phyloP scores from a whole-genome alignment of 768 basidiomycete species.

The Nidularia sp. region DNA sequence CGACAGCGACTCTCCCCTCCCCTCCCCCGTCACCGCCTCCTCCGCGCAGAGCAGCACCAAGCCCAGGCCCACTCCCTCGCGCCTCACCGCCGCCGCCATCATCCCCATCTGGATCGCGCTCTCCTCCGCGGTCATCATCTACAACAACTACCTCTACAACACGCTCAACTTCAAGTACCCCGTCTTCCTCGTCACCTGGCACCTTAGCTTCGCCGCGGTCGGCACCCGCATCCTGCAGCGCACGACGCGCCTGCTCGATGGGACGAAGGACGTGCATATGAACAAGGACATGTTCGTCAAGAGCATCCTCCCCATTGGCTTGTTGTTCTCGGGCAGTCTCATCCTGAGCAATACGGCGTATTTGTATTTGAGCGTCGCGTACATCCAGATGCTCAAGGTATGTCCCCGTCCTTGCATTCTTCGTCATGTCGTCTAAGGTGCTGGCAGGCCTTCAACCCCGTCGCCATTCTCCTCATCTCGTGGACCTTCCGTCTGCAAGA shows the following conservation, averaged over 20 bases:
- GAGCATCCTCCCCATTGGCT: conserved; percentile 89
- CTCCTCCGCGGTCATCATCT: conserved; percentile 87
- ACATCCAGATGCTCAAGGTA: conserved; percentile 97
- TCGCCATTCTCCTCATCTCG: conserved; percentile 90
- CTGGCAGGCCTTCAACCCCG: conserved; percentile 82
- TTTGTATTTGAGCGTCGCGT: conserved; percentile 85
- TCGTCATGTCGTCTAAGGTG: background rate
- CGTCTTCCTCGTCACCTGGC: conserved; percentile 91
- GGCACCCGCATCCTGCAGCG: conserved; percentile 85
- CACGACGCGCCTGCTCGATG: conserved; percentile 79
- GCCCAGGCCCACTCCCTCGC: conserved; percentile 32
- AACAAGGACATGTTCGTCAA: conserved; percentile 72
- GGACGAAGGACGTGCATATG: conserved; percentile 74
- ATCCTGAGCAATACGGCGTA: conserved; percentile 91
- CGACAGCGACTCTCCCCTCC: conserved; percentile 27
- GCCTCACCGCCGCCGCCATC: conserved; percentile 59
- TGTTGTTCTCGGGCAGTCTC: conserved; percentile 90
- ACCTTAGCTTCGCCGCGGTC: conserved; percentile 71
- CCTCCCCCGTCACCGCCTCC: conserved; percentile 51
- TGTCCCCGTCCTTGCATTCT: conserved; percentile 6
- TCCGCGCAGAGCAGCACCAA: conserved; percentile 18
- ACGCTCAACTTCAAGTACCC: conserved; percentile 82
- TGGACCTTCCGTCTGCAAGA: conserved; percentile 88
- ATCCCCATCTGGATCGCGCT: conserved; percentile 93
- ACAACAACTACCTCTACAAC: conserved; percentile 92